Conservation (phyloP, 2,329 filamentous ascomycete species). For the Aspergillus novoparasiticus region DNA sequence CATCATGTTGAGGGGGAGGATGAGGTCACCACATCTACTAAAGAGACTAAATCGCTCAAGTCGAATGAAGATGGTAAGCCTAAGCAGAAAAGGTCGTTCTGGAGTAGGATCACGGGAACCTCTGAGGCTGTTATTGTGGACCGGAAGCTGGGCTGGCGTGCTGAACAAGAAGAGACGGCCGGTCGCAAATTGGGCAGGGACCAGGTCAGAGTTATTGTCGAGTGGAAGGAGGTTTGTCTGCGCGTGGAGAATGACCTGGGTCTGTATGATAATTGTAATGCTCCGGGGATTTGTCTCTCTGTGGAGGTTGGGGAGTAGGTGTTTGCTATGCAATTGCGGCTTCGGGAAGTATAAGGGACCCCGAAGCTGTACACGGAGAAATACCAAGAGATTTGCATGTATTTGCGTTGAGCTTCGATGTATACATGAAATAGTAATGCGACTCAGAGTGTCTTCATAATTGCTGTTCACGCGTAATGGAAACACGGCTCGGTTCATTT, state of each 20-base stretch:
- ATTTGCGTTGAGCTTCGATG: neutral
- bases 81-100: neutral
- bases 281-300: neutral
- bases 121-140: neutral
- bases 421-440: neutral
- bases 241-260: neutral
- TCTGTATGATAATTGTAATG: neutral
- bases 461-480: neutral
- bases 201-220: neutral
- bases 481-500: neutral
- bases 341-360: neutral
- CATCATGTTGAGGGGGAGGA: neutral
- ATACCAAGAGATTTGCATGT: neutral
- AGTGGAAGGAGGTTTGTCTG: slow-evolving; percentile 3
- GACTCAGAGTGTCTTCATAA: neutral
- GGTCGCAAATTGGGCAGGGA: neutral
- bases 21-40: neutral
- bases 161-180: neutral
- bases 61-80: neutral
- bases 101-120: neutral
- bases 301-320: neutral
- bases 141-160: neutral
- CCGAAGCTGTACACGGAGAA: neutral
- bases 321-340: neutral
- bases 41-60: too few relatives aligned